Evolutionary conservation across 169 alveolate species (phyloP).

Genomic region (Blepharisma undulans): DNA sequence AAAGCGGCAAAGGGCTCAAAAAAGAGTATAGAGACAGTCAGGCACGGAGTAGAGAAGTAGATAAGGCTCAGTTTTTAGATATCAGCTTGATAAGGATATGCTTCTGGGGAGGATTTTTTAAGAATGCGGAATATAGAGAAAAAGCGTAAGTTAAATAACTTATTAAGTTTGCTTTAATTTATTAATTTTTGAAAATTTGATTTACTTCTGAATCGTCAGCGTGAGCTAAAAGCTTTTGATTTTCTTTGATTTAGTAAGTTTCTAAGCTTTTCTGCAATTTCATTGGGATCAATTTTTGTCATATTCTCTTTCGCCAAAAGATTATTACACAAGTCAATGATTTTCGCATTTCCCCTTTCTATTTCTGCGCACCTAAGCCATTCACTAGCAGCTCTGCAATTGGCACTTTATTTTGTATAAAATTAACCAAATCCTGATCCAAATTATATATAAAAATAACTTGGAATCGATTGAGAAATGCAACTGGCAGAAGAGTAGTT

Average conservation of each 20-base stretch:
- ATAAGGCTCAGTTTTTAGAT: slow-evolving; percentile 6
- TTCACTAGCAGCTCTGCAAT: slow-evolving; percentile 59
- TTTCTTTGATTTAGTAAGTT: not conserved
- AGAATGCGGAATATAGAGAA: slow-evolving; percentile 26
- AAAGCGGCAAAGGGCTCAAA: not conserved
- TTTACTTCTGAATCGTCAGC: not conserved
- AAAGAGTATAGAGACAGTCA: not conserved
- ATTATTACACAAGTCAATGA: slow-evolving; percentile 73
- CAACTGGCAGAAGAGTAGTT: slow-evolving; percentile 11
- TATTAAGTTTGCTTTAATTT: not conserved
- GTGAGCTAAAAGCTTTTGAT: not conserved
- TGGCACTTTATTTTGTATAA: slow-evolving; percentile 56
- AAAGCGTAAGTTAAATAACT: not conserved
- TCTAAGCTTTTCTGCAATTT: not conserved
- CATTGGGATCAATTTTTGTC: slow-evolving; percentile 52
- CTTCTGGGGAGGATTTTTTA: slow-evolving; percentile 9
- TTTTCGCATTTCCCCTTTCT: slow-evolving; percentile 54
- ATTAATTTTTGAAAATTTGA: too few species aligned
- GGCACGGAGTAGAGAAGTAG: slow-evolving; percentile 27
- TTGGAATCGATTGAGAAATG: not conserved
- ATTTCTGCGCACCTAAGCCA: slow-evolving; percentile 75
- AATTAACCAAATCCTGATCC: slow-evolving; percentile 78
- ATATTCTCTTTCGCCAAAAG: slow-evolving; percentile 67
- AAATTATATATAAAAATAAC: slow-evolving; percentile 6
- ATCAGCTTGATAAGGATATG: not conserved